Conservation (phyloP, 495 filamentous ascomycete species). For the Chaetomium fimeti region DNA sequence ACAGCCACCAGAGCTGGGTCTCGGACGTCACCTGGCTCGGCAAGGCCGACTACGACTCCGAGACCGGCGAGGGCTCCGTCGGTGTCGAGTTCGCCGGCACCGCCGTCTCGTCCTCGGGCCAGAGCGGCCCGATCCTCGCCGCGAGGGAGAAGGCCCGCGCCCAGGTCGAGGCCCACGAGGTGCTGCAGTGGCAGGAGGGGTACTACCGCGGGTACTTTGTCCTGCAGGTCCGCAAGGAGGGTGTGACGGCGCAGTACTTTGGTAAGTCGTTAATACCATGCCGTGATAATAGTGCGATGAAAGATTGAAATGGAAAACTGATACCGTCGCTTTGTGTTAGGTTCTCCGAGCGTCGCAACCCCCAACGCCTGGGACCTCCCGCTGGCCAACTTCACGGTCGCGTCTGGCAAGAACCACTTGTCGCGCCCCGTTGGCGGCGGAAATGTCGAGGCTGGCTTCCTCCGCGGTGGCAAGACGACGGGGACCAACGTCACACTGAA, state of each 20-base stretch:
- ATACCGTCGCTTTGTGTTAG: background rate
- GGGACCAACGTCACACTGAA: constrained; percentile 49
- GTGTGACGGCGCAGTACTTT: constrained; percentile 56
- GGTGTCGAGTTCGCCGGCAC: constrained; percentile 64
- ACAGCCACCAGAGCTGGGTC: constrained; percentile 62
- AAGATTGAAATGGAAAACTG: background rate
- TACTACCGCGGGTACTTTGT: constrained; percentile 64
- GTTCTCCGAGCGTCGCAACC: constrained; percentile 36
- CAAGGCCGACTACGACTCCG: constrained; percentile 52
- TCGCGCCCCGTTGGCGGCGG: constrained; percentile 47
- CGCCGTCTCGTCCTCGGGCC: constrained; percentile 54
- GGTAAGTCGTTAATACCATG: constrained; percentile 32
- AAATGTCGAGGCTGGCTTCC: constrained; percentile 43
- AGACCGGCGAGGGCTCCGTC: constrained; percentile 54
- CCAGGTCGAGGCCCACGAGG: constrained; percentile 51
- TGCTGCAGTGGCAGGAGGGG: constrained; percentile 63
- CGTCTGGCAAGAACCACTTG: constrained; percentile 54
- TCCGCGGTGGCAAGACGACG: constrained; percentile 48
- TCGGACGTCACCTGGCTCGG: constrained; percentile 60
- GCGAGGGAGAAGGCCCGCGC: constrained; percentile 44
- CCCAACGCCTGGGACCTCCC: constrained; percentile 54
- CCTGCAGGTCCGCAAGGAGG: constrained; percentile 48
- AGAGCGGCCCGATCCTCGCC: constrained; percentile 47
- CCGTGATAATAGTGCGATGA: too few relatives aligned
- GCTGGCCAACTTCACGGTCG: constrained; percentile 62